A percentile compares a stretch with the other conserved stretches of the same genome.
Conservation (phyloP, 352 stramenopile species). For the Pythium volutum region DNA sequence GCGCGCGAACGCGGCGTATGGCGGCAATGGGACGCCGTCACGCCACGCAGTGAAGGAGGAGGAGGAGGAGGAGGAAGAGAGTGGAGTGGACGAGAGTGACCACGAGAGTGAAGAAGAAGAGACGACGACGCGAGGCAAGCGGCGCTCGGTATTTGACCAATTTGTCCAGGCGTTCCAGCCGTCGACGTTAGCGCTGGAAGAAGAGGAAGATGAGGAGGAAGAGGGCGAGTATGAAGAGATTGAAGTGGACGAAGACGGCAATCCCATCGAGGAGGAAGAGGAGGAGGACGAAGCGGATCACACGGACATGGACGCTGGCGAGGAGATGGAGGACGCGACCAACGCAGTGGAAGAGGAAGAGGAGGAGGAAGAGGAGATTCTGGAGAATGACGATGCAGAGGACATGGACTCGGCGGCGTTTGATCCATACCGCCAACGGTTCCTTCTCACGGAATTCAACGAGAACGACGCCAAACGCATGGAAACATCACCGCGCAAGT, state of each 20-base stretch:
- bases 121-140: slow-evolving; percentile 22
- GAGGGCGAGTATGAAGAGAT: slow-evolving; percentile 45
- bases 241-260: slow-evolving; percentile 37
- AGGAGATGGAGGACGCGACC: slow-evolving; percentile 5
- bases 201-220: slow-evolving; percentile 41
- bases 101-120: slow-evolving; percentile 22
- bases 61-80: slow-evolving; percentile 17
- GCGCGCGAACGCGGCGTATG: slow-evolving; percentile 45
- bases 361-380: background rate
- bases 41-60: background rate
- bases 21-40: slow-evolving; percentile 1
- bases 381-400: slow-evolving; percentile 4
- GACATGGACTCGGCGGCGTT: slow-evolving; percentile 26
- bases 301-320: slow-evolving; percentile 9
- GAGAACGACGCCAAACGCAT: slow-evolving; percentile 45
- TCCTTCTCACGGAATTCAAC: slow-evolving; percentile 45
- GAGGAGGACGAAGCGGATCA: slow-evolving; percentile 16
- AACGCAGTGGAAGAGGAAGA: slow-evolving; percentile 20
- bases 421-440: slow-evolving; percentile 66
- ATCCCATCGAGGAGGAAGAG: slow-evolving; percentile 28
- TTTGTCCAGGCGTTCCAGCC: slow-evolving; percentile 71
- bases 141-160: slow-evolving; percentile 57
- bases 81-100: slow-evolving; percentile 19
- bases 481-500: slow-evolving; percentile 38
- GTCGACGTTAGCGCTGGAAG: slow-evolving; percentile 21